Percentiles rank a stretch among this genome's conserved stretches.
Conservation (phyloP, 1,284 basidiomycete species). For the Moniliella sp. region DNA sequence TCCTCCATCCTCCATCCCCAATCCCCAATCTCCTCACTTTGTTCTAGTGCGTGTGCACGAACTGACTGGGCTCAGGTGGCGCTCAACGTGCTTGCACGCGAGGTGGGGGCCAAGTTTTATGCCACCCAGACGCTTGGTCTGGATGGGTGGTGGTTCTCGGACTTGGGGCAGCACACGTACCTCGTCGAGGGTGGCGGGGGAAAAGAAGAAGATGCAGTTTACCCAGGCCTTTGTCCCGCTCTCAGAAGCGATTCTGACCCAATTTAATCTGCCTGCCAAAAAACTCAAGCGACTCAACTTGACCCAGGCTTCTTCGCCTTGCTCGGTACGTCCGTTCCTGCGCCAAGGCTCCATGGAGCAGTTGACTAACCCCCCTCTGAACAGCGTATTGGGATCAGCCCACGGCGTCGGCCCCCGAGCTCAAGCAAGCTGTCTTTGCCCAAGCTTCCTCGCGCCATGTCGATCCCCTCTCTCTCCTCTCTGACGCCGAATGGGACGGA, state of each 20-base stretch:
- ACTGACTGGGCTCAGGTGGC: slow-evolving; percentile 41
- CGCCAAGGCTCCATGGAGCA: neutral
- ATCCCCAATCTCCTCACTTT: slow-evolving; percentile 4
- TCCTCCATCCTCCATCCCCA: neutral
- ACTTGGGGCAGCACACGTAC: slow-evolving; percentile 55
- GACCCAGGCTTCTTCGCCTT: slow-evolving; percentile 44
- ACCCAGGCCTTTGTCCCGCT: slow-evolving; percentile 48
- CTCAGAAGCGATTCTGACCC: slow-evolving; percentile 37
- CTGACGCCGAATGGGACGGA: neutral
- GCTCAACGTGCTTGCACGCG: slow-evolving; percentile 54
- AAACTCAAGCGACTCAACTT: slow-evolving; percentile 52
- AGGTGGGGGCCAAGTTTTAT: slow-evolving; percentile 43
- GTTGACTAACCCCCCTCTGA: neutral
- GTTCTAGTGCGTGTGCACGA: no score
- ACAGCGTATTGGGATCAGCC: neutral
- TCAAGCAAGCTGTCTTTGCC: no score
- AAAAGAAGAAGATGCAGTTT: slow-evolving; percentile 43
- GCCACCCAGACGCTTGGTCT: slow-evolving; percentile 72
- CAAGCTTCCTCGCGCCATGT: neutral
- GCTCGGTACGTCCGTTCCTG: slow-evolving; percentile 43
- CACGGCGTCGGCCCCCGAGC: neutral
- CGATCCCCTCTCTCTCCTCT: slow-evolving; percentile 1
- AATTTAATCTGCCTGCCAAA: slow-evolving; percentile 51
- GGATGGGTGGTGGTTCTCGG: slow-evolving; percentile 77
- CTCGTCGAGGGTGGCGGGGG: slow-evolving; percentile 50